Evolutionary conservation across 2,329 filamentous ascomycete species (phyloP).

Genomic region (Ceratocystis papillata): DNA sequence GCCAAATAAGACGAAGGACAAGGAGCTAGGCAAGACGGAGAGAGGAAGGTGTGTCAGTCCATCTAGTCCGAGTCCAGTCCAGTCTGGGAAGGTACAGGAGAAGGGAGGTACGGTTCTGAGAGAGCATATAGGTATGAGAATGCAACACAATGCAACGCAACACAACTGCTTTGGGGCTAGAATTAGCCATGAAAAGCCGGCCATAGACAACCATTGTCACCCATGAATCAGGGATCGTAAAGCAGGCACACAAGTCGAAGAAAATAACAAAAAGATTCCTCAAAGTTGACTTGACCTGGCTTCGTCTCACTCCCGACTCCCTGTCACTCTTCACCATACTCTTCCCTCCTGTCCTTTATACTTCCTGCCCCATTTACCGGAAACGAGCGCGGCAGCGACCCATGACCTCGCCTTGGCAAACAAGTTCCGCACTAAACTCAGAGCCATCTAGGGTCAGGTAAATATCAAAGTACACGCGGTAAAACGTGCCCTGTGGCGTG

Average conservation of each 20-base stretch:
- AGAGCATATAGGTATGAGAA: too few species aligned
- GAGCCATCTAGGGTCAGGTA: constrained; percentile 93
- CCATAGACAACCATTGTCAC: background rate
- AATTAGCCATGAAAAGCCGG: background rate
- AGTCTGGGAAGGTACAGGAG: too few species aligned
- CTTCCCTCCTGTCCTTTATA: background rate
- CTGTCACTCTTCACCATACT: background rate
- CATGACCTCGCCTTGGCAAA: constrained; percentile 99
- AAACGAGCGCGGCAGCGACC: constrained; percentile 89
- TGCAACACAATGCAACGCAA: too few species aligned
- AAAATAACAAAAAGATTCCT: too few species aligned
- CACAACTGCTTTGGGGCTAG: background rate
- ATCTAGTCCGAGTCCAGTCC: too few species aligned
- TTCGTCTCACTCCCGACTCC: too few species aligned
- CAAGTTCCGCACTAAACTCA: constrained; percentile 94
- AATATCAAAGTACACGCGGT: constrained; percentile 68
- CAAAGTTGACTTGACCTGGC: too few species aligned
- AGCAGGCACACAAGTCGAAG: too few species aligned
- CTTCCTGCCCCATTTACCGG: constrained; percentile 38
- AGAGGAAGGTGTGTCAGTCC: too few species aligned
- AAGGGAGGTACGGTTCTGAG: background rate
- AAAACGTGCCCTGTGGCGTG: constrained; percentile 92
- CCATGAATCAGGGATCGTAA: too few species aligned
- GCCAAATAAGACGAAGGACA: background rate
- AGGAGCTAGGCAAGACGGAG: background rate